phyloP scores from a whole-genome alignment of 2,329 filamentous ascomycete genomes.

The Exophiala sp. region DNA sequence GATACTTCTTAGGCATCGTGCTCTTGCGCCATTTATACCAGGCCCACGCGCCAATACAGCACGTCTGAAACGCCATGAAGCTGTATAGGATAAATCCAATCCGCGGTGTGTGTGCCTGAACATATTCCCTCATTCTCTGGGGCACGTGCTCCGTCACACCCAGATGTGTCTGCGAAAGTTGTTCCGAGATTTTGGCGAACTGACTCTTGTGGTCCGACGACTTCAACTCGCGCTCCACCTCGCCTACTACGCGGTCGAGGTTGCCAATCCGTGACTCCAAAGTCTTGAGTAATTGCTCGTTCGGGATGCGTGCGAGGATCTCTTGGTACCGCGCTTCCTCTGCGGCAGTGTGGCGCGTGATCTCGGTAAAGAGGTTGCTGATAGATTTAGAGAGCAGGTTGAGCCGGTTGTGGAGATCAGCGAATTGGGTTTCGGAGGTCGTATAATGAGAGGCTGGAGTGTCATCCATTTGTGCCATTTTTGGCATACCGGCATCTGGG shows the following conservation, averaged over 20 bases:
- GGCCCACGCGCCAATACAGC: constrained; percentile 66
- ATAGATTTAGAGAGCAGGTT: constrained; percentile 61
- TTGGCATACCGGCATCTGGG: constrained; percentile 18
- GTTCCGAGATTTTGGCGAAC: constrained; percentile 52
- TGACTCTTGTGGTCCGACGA: constrained; percentile 51
- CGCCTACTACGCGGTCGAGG: constrained; percentile 51
- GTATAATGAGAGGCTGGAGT: constrained; percentile 44
- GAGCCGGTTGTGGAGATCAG: constrained; percentile 78
- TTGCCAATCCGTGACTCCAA: constrained; percentile 50
- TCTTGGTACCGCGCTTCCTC: constrained; percentile 54
- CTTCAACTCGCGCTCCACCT: constrained; percentile 50
- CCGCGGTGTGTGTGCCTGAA: constrained; percentile 42
- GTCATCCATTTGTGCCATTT: constrained; percentile 40
- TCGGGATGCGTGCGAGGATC: constrained; percentile 39
- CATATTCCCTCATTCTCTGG: constrained; percentile 24
- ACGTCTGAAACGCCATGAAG: constrained; percentile 69
- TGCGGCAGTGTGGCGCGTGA: constrained; percentile 51
- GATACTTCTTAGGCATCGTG: constrained; percentile 84
- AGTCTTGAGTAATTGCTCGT: constrained; percentile 37
- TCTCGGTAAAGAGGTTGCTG: constrained; percentile 51
- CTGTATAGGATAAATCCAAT: constrained; percentile 65
- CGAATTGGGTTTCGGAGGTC: constrained; percentile 62
- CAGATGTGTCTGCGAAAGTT: constrained; percentile 52
- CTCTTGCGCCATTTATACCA: constrained; percentile 76
- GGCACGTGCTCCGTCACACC: constrained; percentile 52